Percentiles rank a stretch among this genome's conserved stretches.
phyloP scores from a whole-genome alignment of 2,329 filamentous ascomycete genomes.

The Clarireedia monteithiana region DNA sequence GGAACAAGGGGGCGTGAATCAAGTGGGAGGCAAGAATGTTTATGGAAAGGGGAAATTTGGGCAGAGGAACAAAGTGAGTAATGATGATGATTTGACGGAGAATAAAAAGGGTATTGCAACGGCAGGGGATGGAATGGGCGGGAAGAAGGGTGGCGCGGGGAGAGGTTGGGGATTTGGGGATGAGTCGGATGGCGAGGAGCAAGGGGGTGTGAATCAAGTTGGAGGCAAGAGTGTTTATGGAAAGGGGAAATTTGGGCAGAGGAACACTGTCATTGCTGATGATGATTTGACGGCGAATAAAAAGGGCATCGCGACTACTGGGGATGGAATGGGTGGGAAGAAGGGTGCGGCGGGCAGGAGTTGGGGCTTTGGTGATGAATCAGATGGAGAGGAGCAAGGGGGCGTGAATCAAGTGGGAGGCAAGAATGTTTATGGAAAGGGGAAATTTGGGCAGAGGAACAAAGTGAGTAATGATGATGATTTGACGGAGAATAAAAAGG shows the following conservation, averaged over 20 bases:
- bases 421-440: background rate
- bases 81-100: background rate
- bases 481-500: constrained; percentile 1
- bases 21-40: constrained; percentile 4
- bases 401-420: constrained; percentile 13
- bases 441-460: constrained; percentile 21
- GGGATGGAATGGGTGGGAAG: constrained; percentile 49
- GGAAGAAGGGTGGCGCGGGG: constrained; percentile 30
- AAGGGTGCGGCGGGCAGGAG: constrained; percentile 30
- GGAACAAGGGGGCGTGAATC: constrained; percentile 23
- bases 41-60: too few species aligned
- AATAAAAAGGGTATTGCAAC: constrained; percentile 20
- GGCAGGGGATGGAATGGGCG: constrained; percentile 51
- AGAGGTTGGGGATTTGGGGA: constrained; percentile 51
- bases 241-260: too few species aligned
- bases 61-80: constrained; percentile 29
- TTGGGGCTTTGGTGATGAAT: constrained; percentile 51
- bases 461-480: constrained; percentile 1
- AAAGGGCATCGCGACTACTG: background rate
- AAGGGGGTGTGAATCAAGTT: constrained; percentile 15
- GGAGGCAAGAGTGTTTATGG: constrained; percentile 1
- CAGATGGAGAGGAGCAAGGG: constrained; percentile 34
- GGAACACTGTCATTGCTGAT: constrained; percentile 30
- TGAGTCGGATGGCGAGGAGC: constrained; percentile 38
- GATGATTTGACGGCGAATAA: constrained; percentile 1